A percentile compares a stretch with the other conserved stretches of the same genome.
phyloP scores from a whole-genome alignment of 202 grass and related monocot genomes.

The Dendrocalamus latiflorus region DNA sequence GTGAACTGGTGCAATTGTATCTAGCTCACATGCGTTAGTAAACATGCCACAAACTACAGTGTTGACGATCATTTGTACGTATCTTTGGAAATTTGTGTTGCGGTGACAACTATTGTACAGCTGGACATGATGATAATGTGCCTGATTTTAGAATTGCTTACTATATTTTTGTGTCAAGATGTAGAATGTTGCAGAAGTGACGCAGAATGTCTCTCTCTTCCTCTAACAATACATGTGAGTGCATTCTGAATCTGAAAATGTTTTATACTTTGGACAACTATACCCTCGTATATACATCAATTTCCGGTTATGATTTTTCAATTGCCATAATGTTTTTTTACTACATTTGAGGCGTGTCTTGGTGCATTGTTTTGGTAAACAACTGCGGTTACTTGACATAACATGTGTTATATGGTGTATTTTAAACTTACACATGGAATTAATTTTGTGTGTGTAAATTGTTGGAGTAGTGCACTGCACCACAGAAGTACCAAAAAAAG shows the following conservation, averaged over 20 bases:
- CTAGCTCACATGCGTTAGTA: too few relatives aligned
- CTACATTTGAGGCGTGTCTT: background rate
- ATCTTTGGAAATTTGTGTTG: too few relatives aligned
- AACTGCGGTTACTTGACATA: background rate
- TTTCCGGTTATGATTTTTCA: background rate
- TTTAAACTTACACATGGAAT: background rate
- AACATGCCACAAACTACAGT: too few relatives aligned
- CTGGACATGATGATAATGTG: too few relatives aligned
- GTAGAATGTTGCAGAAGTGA: too few relatives aligned
- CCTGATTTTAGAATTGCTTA: too few relatives aligned
- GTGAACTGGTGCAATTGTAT: too few relatives aligned
- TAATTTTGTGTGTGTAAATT: background rate
- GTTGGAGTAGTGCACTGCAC: background rate
- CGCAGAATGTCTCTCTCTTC: background rate
- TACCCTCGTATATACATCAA: background rate
- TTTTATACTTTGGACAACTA: background rate
- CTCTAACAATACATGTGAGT: background rate
- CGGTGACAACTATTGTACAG: too few relatives aligned
- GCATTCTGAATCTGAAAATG: background rate
- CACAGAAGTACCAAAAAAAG: too few relatives aligned
- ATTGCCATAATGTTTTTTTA: background rate
- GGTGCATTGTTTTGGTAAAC: background rate
- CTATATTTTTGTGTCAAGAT: too few relatives aligned
- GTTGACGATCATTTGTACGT: too few relatives aligned
- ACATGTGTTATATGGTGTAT: background rate